These are phyloP conservation scores for Lepidium didymum DNA, from an alignment of 345 rosid genomes.

Conservation along the genomic window DNA sequence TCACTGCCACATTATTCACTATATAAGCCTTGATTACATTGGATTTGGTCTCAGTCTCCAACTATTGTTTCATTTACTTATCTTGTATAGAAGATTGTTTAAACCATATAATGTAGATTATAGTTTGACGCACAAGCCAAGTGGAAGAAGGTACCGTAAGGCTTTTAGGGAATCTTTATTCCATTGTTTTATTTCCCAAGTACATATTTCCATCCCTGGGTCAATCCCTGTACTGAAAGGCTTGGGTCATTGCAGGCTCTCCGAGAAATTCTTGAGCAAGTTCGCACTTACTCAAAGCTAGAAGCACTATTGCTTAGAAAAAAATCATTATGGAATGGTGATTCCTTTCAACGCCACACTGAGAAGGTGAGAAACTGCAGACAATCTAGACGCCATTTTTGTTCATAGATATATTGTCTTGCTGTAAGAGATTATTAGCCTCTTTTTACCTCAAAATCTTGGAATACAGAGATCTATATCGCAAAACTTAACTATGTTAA, in stretches of 20 bases:
- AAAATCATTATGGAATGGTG: constrained; percentile 56
- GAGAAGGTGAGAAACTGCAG: constrained; percentile 48
- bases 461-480: background rate
- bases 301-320: constrained; percentile 66
- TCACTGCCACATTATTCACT: background rate
- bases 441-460: background rate
- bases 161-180: background rate
- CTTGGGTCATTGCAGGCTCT: constrained; percentile 43
- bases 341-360: constrained; percentile 49
- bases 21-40: background rate
- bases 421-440: background rate
- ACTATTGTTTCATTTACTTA: background rate
- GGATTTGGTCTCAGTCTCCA: background rate
- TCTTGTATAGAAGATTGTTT: background rate
- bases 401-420: background rate
- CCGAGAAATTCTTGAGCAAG: constrained; percentile 50
- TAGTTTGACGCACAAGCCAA: background rate
- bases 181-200: background rate
- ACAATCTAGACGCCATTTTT: background rate
- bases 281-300: constrained; percentile 52
- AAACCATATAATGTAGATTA: background rate
- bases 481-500: background rate
- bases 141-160: background rate
- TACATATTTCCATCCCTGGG: background rate
- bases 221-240: constrained; percentile 4